phyloP scores from a whole-genome alignment of 2,329 filamentous ascomycete species.

The Verticillium dahliae region DNA sequence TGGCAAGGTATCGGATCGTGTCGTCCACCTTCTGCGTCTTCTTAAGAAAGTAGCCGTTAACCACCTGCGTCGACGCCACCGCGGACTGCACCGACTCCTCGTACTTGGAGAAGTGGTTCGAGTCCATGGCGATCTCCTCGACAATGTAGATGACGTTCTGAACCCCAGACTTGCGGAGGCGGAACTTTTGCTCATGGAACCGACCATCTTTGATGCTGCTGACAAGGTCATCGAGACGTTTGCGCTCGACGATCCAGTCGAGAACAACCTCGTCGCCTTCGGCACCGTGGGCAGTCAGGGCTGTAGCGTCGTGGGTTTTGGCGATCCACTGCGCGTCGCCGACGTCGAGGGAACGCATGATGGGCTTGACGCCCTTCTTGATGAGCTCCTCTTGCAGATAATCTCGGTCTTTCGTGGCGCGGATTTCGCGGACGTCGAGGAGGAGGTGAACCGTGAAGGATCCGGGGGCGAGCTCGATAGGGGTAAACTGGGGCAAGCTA shows the following conservation, averaged over 20 bases:
- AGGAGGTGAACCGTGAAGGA: slow-evolving; percentile 68
- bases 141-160: slow-evolving; percentile 73
- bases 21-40: slow-evolving; percentile 70
- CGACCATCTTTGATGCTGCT: slow-evolving; percentile 75
- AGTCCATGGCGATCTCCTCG: slow-evolving; percentile 62
- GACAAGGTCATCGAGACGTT: slow-evolving; percentile 74
- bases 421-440: slow-evolving; percentile 69
- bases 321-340: slow-evolving; percentile 78
- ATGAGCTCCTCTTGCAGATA: slow-evolving; percentile 69
- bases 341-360: slow-evolving; percentile 63
- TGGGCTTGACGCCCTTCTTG: slow-evolving; percentile 58
- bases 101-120: slow-evolving; percentile 46
- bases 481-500: slow-evolving; percentile 41
- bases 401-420: slow-evolving; percentile 65
- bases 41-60: slow-evolving; percentile 75
- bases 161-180: slow-evolving; percentile 65
- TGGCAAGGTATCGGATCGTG: slow-evolving; percentile 66
- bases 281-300: slow-evolving; percentile 48
- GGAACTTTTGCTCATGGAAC: slow-evolving; percentile 81
- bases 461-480: slow-evolving; percentile 56
- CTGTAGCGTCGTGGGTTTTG: slow-evolving; percentile 54
- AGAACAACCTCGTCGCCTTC: slow-evolving; percentile 67
- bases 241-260: slow-evolving; percentile 77
- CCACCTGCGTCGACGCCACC: slow-evolving; percentile 70
- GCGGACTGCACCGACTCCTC: slow-evolving; percentile 65